Conservation (phyloP, 108 stramenopile species). For the Pseudonitzschia delicatissima region DNA sequence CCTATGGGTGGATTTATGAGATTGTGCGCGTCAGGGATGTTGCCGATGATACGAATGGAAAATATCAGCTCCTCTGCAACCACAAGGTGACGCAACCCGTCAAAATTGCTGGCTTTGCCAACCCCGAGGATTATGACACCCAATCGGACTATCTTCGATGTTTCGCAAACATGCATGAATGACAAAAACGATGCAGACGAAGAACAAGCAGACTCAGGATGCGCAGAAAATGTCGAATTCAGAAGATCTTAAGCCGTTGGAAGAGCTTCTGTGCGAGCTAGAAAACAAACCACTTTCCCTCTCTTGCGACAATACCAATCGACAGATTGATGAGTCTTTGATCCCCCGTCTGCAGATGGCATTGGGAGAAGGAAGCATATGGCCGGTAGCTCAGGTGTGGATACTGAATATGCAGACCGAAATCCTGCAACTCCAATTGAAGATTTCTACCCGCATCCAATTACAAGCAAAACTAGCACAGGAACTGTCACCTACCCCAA, state of each 20-base stretch:
- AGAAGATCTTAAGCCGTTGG: background rate
- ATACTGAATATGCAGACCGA: conserved; percentile 6
- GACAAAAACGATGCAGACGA: too few species aligned
- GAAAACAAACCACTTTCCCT: background rate
- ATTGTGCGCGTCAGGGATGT: conserved; percentile 13
- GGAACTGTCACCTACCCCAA: background rate
- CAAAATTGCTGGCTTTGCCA: conserved; percentile 3
- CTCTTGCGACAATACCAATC: background rate
- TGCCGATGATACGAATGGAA: conserved; percentile 21
- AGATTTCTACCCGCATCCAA: conserved; percentile 15
- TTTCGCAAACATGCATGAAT: too few species aligned
- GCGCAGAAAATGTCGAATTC: background rate
- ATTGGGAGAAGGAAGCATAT: conserved; percentile 8
- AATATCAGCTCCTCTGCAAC: conserved; percentile 16
- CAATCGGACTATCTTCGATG: conserved; percentile 23
- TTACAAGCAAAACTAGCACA: background rate
- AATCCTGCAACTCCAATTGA: conserved; percentile 8
- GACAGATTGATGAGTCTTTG: background rate
- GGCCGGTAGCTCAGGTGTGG: conserved; percentile 16
- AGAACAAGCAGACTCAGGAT: background rate
- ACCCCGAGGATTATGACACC: conserved; percentile 17
- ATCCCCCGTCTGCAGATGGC: conserved; percentile 9
- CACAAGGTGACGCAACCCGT: conserved; percentile 20
- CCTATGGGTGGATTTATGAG: conserved; percentile 18
- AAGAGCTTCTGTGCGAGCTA: conserved; percentile 1